A percentile compares a stretch with the other conserved stretches of the same genome.
Evolutionary conservation across 768 basidiomycete genomes (phyloP).

Genomic region (Tephrocybe sp.): DNA sequence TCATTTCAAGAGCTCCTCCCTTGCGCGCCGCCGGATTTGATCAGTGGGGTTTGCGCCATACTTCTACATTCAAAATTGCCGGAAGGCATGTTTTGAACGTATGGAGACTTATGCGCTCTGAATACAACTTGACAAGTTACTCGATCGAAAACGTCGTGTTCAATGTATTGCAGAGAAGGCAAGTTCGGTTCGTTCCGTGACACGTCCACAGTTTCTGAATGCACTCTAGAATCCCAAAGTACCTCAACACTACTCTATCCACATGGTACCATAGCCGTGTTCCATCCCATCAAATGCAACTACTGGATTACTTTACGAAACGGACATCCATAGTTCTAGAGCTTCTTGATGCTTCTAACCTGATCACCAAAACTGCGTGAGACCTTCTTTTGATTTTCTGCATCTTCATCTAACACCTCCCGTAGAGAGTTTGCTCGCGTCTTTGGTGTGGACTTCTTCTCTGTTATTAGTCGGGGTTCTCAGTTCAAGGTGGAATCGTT

Average conservation of each 20-base stretch:
- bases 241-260: conserved; percentile 58
- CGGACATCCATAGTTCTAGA: conserved; percentile 72
- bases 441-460: conserved; percentile 96
- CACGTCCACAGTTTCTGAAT: conserved; percentile 2
- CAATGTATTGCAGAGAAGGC: conserved; percentile 77
- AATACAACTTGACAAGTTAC: conserved; percentile 74
- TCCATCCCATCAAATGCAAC: conserved; percentile 49
- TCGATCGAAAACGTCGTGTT: conserved; percentile 90
- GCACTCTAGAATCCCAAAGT: conserved; percentile 66
- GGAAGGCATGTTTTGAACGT: conserved; percentile 92
- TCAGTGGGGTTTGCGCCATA: conserved; percentile 71
- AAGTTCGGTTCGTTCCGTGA: conserved; percentile 11
- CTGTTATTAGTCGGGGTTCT: conserved; percentile 90
- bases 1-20: conserved; percentile 74
- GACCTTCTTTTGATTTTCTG: conserved; percentile 2
- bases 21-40: conserved; percentile 38
- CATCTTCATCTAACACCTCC: neutral
- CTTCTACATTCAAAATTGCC: conserved; percentile 77
- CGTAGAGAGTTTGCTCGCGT: conserved; percentile 95
- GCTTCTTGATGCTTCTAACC: conserved; percentile 77
- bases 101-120: conserved; percentile 90
- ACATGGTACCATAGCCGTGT: conserved; percentile 63
- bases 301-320: conserved; percentile 62
- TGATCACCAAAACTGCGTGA: conserved; percentile 89
- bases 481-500: conserved; percentile 99